These are phyloP conservation scores for Pythium scleroteichum DNA, from an alignment of 352 stramenopile species.

Conservation along the genomic window DNA sequence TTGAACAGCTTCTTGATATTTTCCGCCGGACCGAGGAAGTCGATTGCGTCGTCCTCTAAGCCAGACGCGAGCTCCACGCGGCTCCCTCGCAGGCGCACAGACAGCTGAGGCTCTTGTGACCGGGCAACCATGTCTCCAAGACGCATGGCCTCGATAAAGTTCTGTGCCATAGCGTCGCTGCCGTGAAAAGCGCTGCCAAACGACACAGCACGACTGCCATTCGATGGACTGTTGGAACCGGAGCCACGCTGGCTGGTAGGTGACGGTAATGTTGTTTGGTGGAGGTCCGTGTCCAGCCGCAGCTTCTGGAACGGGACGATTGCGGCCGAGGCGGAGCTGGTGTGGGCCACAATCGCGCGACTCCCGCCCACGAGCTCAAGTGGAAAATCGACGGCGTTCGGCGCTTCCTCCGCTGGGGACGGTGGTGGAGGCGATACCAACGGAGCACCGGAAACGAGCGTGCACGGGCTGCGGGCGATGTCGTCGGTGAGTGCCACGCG, in stretches of 20 bases:
- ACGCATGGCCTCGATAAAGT: conserved; percentile 71
- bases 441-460: neutral
- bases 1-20: conserved; percentile 90
- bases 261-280: conserved; percentile 64
- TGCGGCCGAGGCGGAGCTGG: conserved; percentile 36
- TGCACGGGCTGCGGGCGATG: conserved; percentile 6
- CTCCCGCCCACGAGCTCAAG: conserved; percentile 47
- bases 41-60: conserved; percentile 65
- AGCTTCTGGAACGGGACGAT: conserved; percentile 85
- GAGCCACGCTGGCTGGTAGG: neutral
- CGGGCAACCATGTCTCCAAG: conserved; percentile 45
- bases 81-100: conserved; percentile 60
- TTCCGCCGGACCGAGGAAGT: conserved; percentile 81
- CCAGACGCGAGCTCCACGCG: conserved; percentile 72
- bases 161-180: conserved; percentile 43
- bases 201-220: neutral
- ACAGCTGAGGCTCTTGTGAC: conserved; percentile 68
- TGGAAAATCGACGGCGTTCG: conserved; percentile 46
- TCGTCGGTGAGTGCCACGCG: conserved; percentile 39
- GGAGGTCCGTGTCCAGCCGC: conserved; percentile 74
- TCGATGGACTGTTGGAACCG: conserved; percentile 16
- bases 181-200: conserved; percentile 23
- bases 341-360: conserved; percentile 6
- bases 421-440: conserved; percentile 8
- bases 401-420: neutral